phyloP scores from a whole-genome alignment of 1,284 basidiomycete species.

The Cryptococcus sp. region DNA sequence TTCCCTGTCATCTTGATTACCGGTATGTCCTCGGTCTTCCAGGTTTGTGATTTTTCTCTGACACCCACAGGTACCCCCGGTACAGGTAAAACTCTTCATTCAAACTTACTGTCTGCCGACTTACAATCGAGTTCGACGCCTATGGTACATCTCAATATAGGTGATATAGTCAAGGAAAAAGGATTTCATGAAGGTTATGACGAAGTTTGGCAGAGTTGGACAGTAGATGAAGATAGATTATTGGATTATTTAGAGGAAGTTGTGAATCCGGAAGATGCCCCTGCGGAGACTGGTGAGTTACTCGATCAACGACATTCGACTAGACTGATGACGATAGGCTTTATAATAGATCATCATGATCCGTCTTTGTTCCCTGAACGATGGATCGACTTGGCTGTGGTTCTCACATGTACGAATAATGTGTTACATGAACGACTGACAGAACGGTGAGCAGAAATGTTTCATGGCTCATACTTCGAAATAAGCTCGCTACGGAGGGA shows the following conservation, averaged over 20 bases:
- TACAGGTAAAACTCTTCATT: constrained; percentile 82
- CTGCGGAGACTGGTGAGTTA: constrained; percentile 37
- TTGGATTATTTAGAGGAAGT: constrained; percentile 79
- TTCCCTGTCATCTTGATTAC: constrained; percentile 86
- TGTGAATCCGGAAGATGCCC: constrained; percentile 39
- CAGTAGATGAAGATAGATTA: constrained; percentile 92
- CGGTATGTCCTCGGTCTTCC: constrained; percentile 64
- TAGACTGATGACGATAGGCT: constrained; percentile 55
- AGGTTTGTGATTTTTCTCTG: not conserved
- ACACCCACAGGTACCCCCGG: constrained; percentile 50
- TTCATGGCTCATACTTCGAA: no score
- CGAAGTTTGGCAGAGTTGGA: constrained; percentile 90
- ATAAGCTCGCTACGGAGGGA: not conserved
- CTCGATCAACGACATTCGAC: not conserved
- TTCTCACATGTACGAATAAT: constrained; percentile 83
- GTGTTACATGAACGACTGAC: constrained; percentile 91
- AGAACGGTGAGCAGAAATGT: constrained; percentile 61
- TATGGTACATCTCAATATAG: constrained; percentile 79
- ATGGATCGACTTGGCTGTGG: constrained; percentile 96
- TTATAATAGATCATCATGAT: constrained; percentile 96
- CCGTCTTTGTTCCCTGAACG: constrained; percentile 92
- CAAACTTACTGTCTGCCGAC: constrained; percentile 60
- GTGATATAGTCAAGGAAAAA: constrained; percentile 80
- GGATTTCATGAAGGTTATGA: constrained; percentile 80
- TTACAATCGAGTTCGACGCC: constrained; percentile 60